Evolutionary conservation across 805 yeast species (phyloP).

Genomic region (Nakazawaea wyomingensis): DNA sequence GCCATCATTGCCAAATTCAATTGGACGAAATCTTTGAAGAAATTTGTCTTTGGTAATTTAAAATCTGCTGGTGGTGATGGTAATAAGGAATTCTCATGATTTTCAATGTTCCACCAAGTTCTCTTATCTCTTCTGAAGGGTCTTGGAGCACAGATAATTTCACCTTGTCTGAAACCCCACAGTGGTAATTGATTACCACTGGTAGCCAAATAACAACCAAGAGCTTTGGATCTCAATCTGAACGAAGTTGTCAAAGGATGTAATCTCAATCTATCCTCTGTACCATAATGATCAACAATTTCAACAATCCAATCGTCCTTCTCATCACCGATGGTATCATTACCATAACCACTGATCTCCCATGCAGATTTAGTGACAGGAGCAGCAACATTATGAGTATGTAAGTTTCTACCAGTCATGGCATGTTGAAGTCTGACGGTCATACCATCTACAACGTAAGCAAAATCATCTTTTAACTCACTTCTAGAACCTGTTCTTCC

Average conservation of each 20-base stretch:
- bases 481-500: conserved; percentile 39
- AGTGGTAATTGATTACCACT: conserved; percentile 64
- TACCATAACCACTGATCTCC: conserved; percentile 90
- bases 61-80: conserved; percentile 58
- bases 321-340: conserved; percentile 60
- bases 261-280: conserved; percentile 44
- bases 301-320: conserved; percentile 92
- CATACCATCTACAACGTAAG: conserved; percentile 53
- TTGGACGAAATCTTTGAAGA: conserved; percentile 70
- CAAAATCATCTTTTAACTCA: conserved; percentile 25
- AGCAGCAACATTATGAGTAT: conserved; percentile 76
- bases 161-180: conserved; percentile 87
- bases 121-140: conserved; percentile 73
- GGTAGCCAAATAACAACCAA: conserved; percentile 77
- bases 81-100: conserved; percentile 53
- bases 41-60: conserved; percentile 67
- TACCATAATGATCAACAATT: conserved; percentile 57
- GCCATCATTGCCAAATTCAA: conserved; percentile 85
- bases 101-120: conserved; percentile 86
- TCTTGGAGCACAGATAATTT: conserved; percentile 71
- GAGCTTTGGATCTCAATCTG: conserved; percentile 54
- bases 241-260: conserved; percentile 78
- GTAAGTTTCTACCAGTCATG: conserved; percentile 67
- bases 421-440: conserved; percentile 68
- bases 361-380: conserved; percentile 60